Base-by-base conservation (phyloP, 305 asterid species). In the Nicotiana rustica region DNA sequence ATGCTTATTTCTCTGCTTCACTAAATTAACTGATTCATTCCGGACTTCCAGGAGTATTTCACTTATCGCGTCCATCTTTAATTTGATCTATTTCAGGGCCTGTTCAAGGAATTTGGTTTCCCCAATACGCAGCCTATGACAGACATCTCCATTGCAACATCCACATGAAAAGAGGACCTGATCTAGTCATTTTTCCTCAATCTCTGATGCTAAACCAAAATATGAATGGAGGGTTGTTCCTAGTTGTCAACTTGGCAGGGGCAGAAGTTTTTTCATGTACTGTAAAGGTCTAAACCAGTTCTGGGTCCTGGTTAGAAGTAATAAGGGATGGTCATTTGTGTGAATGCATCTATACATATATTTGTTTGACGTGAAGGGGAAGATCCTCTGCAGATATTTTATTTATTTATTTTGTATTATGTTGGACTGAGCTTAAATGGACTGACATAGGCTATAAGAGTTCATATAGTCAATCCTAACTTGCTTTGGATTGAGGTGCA, bases 61-160 rank as follows among this genome's bases (percentile, higher is more conserved):
- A 29, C 47, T 61, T 19, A 79, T 19, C 41, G 19, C 79, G 57
- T 15, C 64, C 66, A 52, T 19, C 21, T 6, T 78, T 80, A 44
- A 31, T 75, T 47, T 69, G 73, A n/a, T 82, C 65, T 52, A 67
- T 83, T 67, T 85, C 89, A 94, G 99, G 97, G 96, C 78, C 49
- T 90, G 81, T 93, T 93, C 87, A 75, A 89, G 81, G 89, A 90
- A 29, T 88, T 87, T 4, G 97, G 98, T 80, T 96, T 94, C 88
- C 95, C 95, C 12, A 55, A 73, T 38, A 52, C 38, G 65, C 85
- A 82, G 67, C 77, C 69, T 18, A 25, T 75, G 41, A 36, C 81
- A 13, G 83, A 81, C 78, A 73, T 82, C 71, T 77, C 86, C 62
- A 35, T 84, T 77, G 59, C 80, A 44, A 70, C 86, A 60, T 67